Conservation (phyloP, 352 stramenopile genomes). For the Globisporangium spiculum region DNA sequence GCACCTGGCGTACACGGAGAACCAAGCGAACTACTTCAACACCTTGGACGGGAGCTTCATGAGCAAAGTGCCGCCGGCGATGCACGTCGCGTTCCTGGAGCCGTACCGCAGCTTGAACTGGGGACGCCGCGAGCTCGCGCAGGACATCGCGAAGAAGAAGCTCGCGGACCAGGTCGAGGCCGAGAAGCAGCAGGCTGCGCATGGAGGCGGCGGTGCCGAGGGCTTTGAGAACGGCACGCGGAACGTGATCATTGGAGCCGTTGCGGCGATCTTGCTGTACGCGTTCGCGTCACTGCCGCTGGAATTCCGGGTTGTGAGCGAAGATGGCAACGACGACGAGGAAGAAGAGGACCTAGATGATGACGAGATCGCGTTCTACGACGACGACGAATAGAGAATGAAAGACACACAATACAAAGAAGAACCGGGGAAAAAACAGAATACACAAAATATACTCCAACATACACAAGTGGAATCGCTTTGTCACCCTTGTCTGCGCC, state of each 20-base stretch:
- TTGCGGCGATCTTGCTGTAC: conserved; percentile 72
- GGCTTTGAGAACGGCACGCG: conserved; percentile 72
- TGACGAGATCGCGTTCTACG: conserved; percentile 25
- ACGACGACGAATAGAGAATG: conserved; percentile 35
- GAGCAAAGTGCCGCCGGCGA: conserved; percentile 53
- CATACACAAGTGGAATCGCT: conserved; percentile 16
- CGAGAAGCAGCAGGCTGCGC: conserved; percentile 19
- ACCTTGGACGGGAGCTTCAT: conserved; percentile 55
- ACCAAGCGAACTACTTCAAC: conserved; percentile 71
- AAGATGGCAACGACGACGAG: conserved; percentile 41
- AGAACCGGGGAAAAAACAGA: conserved; percentile 13
- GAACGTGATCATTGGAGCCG: conserved; percentile 77
- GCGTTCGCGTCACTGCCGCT: conserved; percentile 61
- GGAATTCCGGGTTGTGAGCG: conserved; percentile 44
- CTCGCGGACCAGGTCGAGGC: conserved; percentile 26
- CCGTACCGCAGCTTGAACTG: conserved; percentile 84
- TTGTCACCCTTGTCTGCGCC: background rate
- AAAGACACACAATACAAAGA: background rate
- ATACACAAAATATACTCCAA: conserved; percentile 18
- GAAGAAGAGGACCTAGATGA: conserved; percentile 28
- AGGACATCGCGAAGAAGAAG: conserved; percentile 54
- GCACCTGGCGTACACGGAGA: conserved; percentile 63
- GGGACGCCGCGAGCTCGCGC: conserved; percentile 66
- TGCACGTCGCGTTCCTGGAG: conserved; percentile 69
- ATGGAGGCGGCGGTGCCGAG: conserved; percentile 23